These are phyloP conservation scores for Talaromyces rugulosus DNA, from an alignment of 2,329 filamentous ascomycete genomes.

Conservation along the genomic window DNA sequence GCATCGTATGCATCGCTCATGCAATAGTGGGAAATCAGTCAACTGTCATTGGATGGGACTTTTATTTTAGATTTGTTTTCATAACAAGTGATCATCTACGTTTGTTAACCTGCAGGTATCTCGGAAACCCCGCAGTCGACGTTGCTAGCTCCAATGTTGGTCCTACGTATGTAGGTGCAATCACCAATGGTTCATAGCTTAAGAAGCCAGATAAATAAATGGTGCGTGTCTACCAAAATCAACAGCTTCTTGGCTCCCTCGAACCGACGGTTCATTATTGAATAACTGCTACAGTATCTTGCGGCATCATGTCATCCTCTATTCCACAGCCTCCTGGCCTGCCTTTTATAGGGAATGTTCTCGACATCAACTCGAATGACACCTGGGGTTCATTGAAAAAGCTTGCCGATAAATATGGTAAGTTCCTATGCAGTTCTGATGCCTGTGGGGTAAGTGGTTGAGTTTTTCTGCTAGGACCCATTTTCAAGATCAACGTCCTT, in stretches of 20 bases:
- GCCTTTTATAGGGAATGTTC: conserved; percentile 50
- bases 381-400: conserved; percentile 48
- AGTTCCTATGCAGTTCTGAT: conserved; percentile 5
- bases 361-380: conserved; percentile 46
- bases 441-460: neutral
- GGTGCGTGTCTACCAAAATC: neutral
- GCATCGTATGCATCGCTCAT: neutral
- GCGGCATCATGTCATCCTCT: conserved; percentile 37
- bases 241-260: neutral
- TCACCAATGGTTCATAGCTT: neutral
- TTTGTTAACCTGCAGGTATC: neutral
- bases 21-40: neutral
- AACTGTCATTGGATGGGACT: neutral
- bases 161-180: neutral
- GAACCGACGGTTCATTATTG: neutral
- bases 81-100: neutral
- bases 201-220: neutral
- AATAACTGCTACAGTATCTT: neutral
- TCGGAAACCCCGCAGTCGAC: neutral
- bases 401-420: conserved; percentile 46
- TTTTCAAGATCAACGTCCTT: conserved; percentile 54
- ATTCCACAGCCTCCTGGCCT: conserved; percentile 50
- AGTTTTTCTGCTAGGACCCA: conserved; percentile 44
- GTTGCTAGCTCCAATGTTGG: neutral
- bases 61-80: too few species aligned